phyloP scores from a whole-genome alignment of 2,329 filamentous ascomycete genomes.

The Penicillium sp. region DNA sequence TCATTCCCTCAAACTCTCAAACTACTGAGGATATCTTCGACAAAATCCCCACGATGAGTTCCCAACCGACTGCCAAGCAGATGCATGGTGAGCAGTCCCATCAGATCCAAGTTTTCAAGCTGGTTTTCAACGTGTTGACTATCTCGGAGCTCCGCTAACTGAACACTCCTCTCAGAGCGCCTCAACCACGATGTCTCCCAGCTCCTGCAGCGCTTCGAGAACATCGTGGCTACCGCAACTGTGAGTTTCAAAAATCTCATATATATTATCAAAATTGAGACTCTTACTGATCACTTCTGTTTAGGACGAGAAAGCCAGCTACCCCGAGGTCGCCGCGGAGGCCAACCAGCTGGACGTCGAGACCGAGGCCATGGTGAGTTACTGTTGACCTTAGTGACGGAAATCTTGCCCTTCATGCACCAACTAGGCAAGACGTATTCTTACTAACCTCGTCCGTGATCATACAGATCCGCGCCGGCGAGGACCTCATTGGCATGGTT shows the following conservation, averaged over 20 bases:
- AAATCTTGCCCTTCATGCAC: background rate
- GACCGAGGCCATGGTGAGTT: constrained; percentile 57
- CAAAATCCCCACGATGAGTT: constrained; percentile 32
- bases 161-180: constrained; percentile 37
- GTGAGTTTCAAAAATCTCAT: constrained; percentile 34
- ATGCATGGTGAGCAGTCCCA: constrained; percentile 28
- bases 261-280: background rate
- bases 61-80: constrained; percentile 31
- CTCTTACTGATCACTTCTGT: background rate
- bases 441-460: background rate
- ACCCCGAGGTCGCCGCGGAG: constrained; percentile 58
- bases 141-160: background rate
- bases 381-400: background rate
- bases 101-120: background rate
- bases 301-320: constrained; percentile 54
- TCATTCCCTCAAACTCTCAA: background rate
- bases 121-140: background rate
- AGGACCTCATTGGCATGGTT: constrained; percentile 63
- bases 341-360: constrained; percentile 62
- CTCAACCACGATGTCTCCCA: constrained; percentile 48
- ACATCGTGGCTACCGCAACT: constrained; percentile 56
- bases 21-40: background rate
- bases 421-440: background rate
- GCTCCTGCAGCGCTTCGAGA: constrained; percentile 56
- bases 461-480: constrained; percentile 58